Base-by-base conservation (phyloP, 768 basidiomycete genomes). In the Russula sp. region DNA sequence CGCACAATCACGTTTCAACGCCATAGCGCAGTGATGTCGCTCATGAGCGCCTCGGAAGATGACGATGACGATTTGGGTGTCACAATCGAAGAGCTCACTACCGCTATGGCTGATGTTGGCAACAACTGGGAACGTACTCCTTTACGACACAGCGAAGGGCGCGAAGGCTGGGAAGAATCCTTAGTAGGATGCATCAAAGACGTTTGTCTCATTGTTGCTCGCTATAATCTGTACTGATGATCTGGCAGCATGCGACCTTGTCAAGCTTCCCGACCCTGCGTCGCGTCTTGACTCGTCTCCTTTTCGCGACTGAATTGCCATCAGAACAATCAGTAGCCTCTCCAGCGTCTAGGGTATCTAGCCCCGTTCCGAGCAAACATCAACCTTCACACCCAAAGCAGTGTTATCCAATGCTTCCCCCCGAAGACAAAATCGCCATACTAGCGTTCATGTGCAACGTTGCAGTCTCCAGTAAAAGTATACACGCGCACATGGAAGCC, bases 91-190 rank as follows among this genome's bases (percentile, higher is more conserved):
- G 75, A 84, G 41, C 75, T 93, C 11, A 80, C 79, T 18, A 78
- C 77, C 43, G 85, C 85, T 29, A 85, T 90, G 82, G 84, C 86
- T 39, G 89, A 90, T 64, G 78, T 86, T 42, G 90, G 89, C n/a
- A 89, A 88, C 69, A 88, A 86, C 69, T 93, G 92, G 90, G 87
- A 92, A 74, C 82, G 86, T 55, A 81, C 88, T 4, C 86, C 88
- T 32, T 73, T 92, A 64, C 80, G 87, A 45, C 81, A 82, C 67
- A 76, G 79, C 42, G 93, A 95, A 68, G 81, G 83, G 29, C 83
- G 93, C 47, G 82, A 85, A 67, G 88, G 90, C 13, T 98, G 95
- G 95, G 93, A 97, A 73, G 91, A 93, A 66, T 88, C 91, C 16
- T 78, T 97, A 22, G 78, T 94, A 36, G 93, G 92, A 46, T 88